These are phyloP conservation scores for Medicago arabica DNA, from an alignment of 306 rosid species.

Conservation along the genomic window DNA sequence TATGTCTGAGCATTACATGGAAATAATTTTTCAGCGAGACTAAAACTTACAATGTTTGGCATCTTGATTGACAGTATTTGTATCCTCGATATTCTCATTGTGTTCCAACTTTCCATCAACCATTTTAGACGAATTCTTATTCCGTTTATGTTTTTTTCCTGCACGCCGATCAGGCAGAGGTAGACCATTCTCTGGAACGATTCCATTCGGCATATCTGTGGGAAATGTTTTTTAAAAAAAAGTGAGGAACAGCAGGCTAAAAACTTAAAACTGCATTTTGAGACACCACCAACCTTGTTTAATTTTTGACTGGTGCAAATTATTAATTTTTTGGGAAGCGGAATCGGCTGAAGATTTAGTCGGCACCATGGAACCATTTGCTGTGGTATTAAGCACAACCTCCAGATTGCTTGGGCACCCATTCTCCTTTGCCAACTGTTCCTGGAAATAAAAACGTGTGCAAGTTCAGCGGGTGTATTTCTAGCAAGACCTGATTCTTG, in stretches of 20 bases:
- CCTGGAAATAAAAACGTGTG: constrained; percentile 53
- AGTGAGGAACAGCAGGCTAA: constrained; percentile 37
- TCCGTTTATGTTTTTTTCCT: constrained; percentile 73
- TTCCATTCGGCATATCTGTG: constrained; percentile 65
- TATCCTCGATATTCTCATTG: constrained; percentile 51
- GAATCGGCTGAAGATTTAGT: constrained; percentile 48
- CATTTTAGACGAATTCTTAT: constrained; percentile 61
- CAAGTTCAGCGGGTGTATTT: constrained; percentile 41
- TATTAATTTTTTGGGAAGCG: constrained; percentile 45
- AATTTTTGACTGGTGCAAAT: constrained; percentile 47
- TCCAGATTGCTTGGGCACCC: constrained; percentile 53
- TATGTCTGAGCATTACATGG: constrained; percentile 27
- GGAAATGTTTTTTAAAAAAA: constrained; percentile 29
- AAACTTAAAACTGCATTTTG: constrained; percentile 20
- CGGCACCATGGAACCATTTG: constrained; percentile 54
- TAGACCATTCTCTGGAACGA: constrained; percentile 61
- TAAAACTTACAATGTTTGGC: constrained; percentile 59
- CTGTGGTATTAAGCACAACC: constrained; percentile 44
- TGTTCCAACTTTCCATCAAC: constrained; percentile 61
- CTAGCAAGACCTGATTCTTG: constrained; percentile 31
- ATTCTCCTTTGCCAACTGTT: constrained; percentile 55
- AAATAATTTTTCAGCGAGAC: constrained; percentile 23
- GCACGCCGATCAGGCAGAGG: constrained; percentile 63
- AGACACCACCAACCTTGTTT: constrained; percentile 65
- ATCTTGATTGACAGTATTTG: constrained; percentile 49